These are phyloP conservation scores for Boechera divaricarpa DNA, from an alignment of 345 rosid species.

Conservation along the genomic window DNA sequence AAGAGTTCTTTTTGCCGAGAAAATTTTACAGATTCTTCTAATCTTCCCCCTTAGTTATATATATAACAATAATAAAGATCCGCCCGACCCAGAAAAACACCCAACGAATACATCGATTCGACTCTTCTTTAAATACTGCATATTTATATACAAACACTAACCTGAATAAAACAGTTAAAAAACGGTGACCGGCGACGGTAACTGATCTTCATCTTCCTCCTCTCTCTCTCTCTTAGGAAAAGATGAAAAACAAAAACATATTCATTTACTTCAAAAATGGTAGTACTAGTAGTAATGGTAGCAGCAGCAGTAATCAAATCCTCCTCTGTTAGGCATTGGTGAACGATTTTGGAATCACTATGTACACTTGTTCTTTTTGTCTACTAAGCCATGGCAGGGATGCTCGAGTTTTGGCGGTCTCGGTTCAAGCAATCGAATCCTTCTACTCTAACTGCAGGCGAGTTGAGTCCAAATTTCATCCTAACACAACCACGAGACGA, in stretches of 20 bases:
- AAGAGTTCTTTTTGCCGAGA: not conserved
- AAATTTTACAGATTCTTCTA: constrained; percentile 39
- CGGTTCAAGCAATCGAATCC: constrained; percentile 98
- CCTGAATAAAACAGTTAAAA: constrained; percentile 33
- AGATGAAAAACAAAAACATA: constrained; percentile 17
- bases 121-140: constrained; percentile 32
- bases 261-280: constrained; percentile 49
- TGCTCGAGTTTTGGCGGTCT: constrained; percentile 91
- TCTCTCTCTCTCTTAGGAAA: constrained; percentile 31
- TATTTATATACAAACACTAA: constrained; percentile 42
- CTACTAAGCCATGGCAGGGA: constrained; percentile 95
- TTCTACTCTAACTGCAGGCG: constrained; percentile 98
- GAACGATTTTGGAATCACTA: constrained; percentile 44
- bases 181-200: constrained; percentile 34
- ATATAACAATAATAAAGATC: constrained; percentile 29
- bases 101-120: constrained; percentile 38
- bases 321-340: constrained; percentile 35
- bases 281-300: not conserved
- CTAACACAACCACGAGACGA: constrained; percentile 74
- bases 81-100: constrained; percentile 44
- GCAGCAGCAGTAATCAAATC: constrained; percentile 31
- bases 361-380: constrained; percentile 62
- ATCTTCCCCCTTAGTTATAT: constrained; percentile 33
- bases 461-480: constrained; percentile 78
- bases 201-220: constrained; percentile 41